Evolutionary conservation across 2,329 filamentous ascomycete genomes (phyloP), one percentile per base, ranked within the genome.

Genomic region (Trichoderma sp.): DNA sequence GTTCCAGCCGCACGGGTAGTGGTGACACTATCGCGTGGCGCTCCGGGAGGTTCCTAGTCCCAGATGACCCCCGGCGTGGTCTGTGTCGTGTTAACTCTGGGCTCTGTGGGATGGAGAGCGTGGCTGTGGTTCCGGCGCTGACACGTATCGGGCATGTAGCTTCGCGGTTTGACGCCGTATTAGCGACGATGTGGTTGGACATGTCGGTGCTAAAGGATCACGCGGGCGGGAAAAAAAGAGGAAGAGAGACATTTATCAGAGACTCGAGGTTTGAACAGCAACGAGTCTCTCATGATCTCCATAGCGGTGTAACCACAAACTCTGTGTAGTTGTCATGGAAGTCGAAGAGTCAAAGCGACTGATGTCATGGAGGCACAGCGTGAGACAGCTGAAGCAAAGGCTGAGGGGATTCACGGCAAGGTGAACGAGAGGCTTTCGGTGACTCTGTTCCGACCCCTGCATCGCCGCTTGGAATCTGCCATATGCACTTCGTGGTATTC

Each of bases 81-180:
- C 24, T 31, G 61, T 55, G 19, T 40, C 52, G 24, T 27, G 14
- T 27, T 27, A 4, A 27, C 52, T 43, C 19, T 43, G 40, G 40
- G 35, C 35, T 24, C 11, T 24, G 62, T 31, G 29, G 62, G 62
- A 65, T 58, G 53, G 47, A 57, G 37, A n/a, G 29, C 35, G 62
- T 66, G 62, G 52, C 52, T 66, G 62, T 58, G 62, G 62, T 66
- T 66, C 35, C 47, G 62, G 62, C 53, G 62, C 62, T 58, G 62
- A 66, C 53, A 66, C 62, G 53, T 49, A 66, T 66, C 10, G 21
- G 35, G 49, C 62, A 35, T 66, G 52, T 58, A 57, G 57, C 27
- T 66, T 37, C 43, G 35, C 1, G 62, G 37, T 19, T 53, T n/a
- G 62, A 58, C 27, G 53, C 52, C 31, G 53, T 40, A 57, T 47